phyloP scores from a whole-genome alignment of 495 filamentous ascomycete genomes.

The Aspergillus baeticus region DNA sequence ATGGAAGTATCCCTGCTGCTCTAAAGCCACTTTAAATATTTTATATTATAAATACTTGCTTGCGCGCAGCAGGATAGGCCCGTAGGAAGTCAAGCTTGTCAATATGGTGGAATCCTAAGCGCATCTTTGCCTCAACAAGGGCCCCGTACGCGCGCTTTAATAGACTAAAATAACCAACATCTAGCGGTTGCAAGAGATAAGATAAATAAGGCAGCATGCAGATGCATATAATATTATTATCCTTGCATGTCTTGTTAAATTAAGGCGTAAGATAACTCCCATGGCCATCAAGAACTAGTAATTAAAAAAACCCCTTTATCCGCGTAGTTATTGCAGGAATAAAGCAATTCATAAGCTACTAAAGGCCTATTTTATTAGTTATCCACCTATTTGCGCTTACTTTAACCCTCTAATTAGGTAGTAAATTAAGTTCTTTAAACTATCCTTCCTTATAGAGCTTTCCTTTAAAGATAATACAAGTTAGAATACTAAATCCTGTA shows the following conservation, averaged over 20 bases:
- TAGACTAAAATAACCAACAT: constrained; percentile 8
- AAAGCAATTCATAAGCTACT: too few relatives aligned
- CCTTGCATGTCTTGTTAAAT: constrained; percentile 20
- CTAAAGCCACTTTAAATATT: constrained; percentile 19
- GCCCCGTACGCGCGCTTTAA: constrained; percentile 13
- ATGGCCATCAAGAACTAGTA: constrained; percentile 20
- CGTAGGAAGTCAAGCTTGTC: constrained; percentile 18
- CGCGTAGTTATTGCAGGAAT: too few relatives aligned
- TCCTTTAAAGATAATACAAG: too few relatives aligned
- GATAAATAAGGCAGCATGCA: constrained; percentile 28
- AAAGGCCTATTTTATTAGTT: too few relatives aligned
- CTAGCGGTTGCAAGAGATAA: constrained; percentile 11
- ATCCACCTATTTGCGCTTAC: constrained; percentile 26
- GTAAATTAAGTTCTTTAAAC: too few relatives aligned
- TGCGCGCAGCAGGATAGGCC: constrained; percentile 9
- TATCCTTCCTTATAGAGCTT: constrained; percentile 1
- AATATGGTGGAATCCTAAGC: constrained; percentile 17
- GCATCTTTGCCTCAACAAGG: constrained; percentile 7
- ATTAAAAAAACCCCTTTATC: background rate
- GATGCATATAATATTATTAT: constrained; percentile 24
- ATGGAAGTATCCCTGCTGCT: background rate
- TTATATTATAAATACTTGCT: constrained; percentile 1
- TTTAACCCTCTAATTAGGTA: constrained; percentile 1
- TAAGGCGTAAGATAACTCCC: constrained; percentile 23
- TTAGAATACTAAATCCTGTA: constrained; percentile 19